These are phyloP conservation scores for Brasilioporus rufonigricans DNA, from an alignment of 768 basidiomycete species.

Conservation along the genomic window DNA sequence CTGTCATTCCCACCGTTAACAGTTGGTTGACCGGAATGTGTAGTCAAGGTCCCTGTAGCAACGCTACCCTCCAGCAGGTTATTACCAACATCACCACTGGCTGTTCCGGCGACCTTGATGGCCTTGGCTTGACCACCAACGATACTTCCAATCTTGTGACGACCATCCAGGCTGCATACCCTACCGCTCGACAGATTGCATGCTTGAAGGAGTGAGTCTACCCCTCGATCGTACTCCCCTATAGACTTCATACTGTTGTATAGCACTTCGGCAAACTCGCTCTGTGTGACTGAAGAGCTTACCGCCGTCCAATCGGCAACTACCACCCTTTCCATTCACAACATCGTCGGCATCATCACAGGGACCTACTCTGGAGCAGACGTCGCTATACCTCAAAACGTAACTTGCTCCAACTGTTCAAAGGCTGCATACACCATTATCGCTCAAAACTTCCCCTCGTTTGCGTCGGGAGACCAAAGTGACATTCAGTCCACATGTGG, in stretches of 20 bases:
- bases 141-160: slow-evolving; percentile 28
- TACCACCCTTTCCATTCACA: slow-evolving; percentile 19
- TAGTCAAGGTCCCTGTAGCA: slow-evolving; percentile 50
- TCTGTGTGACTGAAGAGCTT: slow-evolving; percentile 61
- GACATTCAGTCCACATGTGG: slow-evolving; percentile 42
- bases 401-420: slow-evolving; percentile 52
- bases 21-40: slow-evolving; percentile 63
- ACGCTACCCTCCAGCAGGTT: slow-evolving; percentile 54
- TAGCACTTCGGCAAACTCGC: slow-evolving; percentile 37
- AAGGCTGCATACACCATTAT: slow-evolving; percentile 51
- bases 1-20: slow-evolving; percentile 45
- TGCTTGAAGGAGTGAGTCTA: slow-evolving; percentile 66
- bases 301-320: slow-evolving; percentile 45
- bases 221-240: background rate
- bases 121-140: slow-evolving; percentile 20
- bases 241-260: slow-evolving; percentile 1
- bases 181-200: slow-evolving; percentile 49
- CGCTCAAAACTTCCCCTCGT: slow-evolving; percentile 34
- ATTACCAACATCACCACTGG: slow-evolving; percentile 52
- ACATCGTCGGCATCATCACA: slow-evolving; percentile 14
- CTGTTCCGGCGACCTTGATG: slow-evolving; percentile 42
- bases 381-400: slow-evolving; percentile 30
- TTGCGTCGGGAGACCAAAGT: slow-evolving; percentile 29
- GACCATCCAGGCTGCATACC: slow-evolving; percentile 53
- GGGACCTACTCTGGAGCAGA: slow-evolving; percentile 4